phyloP scores from a whole-genome alignment of 495 filamentous ascomycete genomes.

The Cudoniella acicularis region DNA sequence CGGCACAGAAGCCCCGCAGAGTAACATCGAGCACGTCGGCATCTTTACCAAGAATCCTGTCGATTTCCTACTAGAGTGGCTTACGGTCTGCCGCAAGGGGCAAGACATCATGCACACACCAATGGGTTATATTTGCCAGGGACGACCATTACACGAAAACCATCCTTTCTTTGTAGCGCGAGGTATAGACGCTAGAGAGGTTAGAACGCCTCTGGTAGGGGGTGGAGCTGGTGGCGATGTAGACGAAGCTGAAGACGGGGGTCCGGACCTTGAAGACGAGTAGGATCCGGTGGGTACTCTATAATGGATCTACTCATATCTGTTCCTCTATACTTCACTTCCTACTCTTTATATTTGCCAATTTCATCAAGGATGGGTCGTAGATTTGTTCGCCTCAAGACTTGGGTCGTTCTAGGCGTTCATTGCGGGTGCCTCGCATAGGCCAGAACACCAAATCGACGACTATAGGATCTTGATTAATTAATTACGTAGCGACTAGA shows the following conservation, averaged over 20 bases:
- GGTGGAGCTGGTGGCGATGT: slow-evolving; percentile 1
- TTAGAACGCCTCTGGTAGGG: neutral
- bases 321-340: slow-evolving; percentile 1
- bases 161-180: slow-evolving; percentile 37
- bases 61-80: slow-evolving; percentile 47
- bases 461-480: too few relatives aligned
- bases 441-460: too few relatives aligned
- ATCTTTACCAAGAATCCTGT: slow-evolving; percentile 29
- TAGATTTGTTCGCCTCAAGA: neutral
- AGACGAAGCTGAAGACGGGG: slow-evolving; percentile 6
- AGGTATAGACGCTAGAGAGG: slow-evolving; percentile 2
- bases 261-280: slow-evolving; percentile 6
- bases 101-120: slow-evolving; percentile 50
- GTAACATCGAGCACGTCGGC: neutral
- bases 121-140: slow-evolving; percentile 50
- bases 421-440: too few relatives aligned
- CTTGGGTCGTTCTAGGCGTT: neutral
- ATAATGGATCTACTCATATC: slow-evolving; percentile 2
- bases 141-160: slow-evolving; percentile 29
- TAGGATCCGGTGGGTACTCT: slow-evolving; percentile 2
- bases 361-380: neutral
- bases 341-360: neutral
- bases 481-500: too few relatives aligned
- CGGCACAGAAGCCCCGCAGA: slow-evolving; percentile 1
- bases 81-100: slow-evolving; percentile 43